Evolutionary conservation across 1,284 basidiomycete species (phyloP).

Genomic region (Naganishia cerealis): DNA sequence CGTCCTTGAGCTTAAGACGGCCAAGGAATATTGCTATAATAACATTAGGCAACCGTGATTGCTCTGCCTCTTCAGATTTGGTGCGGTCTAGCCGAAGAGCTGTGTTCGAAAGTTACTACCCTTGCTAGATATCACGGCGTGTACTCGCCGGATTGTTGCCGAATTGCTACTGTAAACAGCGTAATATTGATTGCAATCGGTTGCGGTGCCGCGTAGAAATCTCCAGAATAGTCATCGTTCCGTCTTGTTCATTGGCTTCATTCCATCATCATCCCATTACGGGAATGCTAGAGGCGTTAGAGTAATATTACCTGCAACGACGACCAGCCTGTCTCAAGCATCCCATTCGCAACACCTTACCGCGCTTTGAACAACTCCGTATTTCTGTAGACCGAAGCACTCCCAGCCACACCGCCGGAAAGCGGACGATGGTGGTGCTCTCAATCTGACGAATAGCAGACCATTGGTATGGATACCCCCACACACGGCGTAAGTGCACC

Average conservation of each 20-base stretch:
- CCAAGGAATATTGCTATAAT: no score
- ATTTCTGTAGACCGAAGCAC: not conserved
- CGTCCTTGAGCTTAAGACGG: no score
- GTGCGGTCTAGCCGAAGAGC: no score
- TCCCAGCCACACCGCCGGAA: not conserved
- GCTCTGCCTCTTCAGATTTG: no score
- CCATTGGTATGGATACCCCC: conserved; percentile 11
- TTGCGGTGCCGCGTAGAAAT: no score
- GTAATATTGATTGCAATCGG: not conserved
- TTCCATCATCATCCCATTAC: not conserved
- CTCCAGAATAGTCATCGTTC: not conserved
- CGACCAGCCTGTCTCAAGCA: not conserved
- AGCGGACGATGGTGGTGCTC: not conserved
- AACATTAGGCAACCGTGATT: no score
- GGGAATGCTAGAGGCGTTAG: not conserved
- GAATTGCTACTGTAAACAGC: not conserved
- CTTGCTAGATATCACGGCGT: not conserved
- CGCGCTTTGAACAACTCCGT: not conserved
- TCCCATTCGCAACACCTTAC: not conserved
- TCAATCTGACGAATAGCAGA: not conserved
- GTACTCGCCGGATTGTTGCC: not conserved
- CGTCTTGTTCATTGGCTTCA: no score
- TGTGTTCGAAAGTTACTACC: no score
- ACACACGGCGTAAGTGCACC: conserved; percentile 15
- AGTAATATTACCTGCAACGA: no score